Conservation (phyloP, 768 basidiomycete genomes). For the Suillus tomentosus region DNA sequence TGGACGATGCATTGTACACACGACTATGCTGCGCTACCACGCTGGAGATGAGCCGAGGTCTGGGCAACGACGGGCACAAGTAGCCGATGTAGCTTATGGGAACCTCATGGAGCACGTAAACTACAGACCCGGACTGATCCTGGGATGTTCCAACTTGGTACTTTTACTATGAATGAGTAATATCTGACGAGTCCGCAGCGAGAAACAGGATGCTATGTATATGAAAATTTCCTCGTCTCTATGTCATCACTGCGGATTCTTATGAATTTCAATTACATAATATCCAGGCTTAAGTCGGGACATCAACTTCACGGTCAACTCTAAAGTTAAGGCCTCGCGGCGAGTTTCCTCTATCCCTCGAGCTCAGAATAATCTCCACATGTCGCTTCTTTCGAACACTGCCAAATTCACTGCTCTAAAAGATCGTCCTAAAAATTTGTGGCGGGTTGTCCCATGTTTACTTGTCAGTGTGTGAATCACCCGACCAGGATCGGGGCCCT, state of each 20-base stretch:
- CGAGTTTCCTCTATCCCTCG: not conserved
- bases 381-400: not conserved
- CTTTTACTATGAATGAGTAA: not conserved
- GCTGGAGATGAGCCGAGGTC: not conserved
- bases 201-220: conserved; percentile 7
- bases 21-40: not conserved
- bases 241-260: too few relatives aligned
- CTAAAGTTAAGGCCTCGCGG: not conserved
- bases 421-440: not conserved
- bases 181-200: conserved; percentile 4
- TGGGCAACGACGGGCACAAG: not conserved
- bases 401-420: not conserved
- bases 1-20: not conserved
- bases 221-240: too few relatives aligned
- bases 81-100: conserved; percentile 5
- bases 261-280: not conserved
- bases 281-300: not conserved
- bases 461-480: not conserved
- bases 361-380: not conserved
- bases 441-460: not conserved
- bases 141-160: not conserved
- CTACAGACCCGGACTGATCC: not conserved
- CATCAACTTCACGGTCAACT: not conserved
- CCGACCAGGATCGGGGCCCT: not conserved
- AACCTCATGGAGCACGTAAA: not conserved